Percentiles rank a stretch among this genome's conserved stretches.
Evolutionary conservation across 2,329 filamentous ascomycete species (phyloP).

Genomic region (Pyrenophora seminiperda): DNA sequence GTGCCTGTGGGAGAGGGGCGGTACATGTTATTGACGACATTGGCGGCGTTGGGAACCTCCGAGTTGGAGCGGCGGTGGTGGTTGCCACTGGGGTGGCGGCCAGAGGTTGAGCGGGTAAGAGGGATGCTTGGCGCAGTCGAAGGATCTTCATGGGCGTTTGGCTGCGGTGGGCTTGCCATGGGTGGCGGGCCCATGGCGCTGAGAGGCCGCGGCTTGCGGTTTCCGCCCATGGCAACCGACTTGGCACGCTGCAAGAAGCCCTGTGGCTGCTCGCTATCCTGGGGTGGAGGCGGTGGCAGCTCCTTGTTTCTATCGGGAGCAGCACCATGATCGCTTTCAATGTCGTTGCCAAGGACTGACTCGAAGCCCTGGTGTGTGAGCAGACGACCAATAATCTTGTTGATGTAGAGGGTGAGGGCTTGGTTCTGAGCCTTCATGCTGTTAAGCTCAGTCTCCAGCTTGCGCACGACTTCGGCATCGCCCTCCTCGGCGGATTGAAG

Average conservation of each 20-base stretch:
- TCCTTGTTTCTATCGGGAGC: conserved; percentile 74
- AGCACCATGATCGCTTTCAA: conserved; percentile 45
- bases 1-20: conserved; percentile 56
- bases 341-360: conserved; percentile 81
- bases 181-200: conserved; percentile 40
- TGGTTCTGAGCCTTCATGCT: conserved; percentile 92
- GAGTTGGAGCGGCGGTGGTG: conserved; percentile 53
- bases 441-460: conserved; percentile 78
- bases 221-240: conserved; percentile 59
- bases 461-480: conserved; percentile 60
- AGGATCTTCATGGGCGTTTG: conserved; percentile 61
- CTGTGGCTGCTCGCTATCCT: conserved; percentile 54
- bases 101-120: conserved; percentile 62
- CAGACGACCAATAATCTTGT: conserved; percentile 96
- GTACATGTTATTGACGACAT: conserved; percentile 89
- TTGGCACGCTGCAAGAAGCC: conserved; percentile 63
- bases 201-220: conserved; percentile 52
- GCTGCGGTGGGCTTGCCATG: conserved; percentile 35
- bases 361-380: conserved; percentile 95
- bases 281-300: conserved; percentile 74
- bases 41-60: conserved; percentile 65
- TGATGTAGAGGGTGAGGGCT: conserved; percentile 95
- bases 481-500: conserved; percentile 68
- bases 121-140: conserved; percentile 78
- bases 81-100: conserved; percentile 48